phyloP scores from a whole-genome alignment of 2,329 filamentous ascomycete species.

The Chrysoporthe cubensis region DNA sequence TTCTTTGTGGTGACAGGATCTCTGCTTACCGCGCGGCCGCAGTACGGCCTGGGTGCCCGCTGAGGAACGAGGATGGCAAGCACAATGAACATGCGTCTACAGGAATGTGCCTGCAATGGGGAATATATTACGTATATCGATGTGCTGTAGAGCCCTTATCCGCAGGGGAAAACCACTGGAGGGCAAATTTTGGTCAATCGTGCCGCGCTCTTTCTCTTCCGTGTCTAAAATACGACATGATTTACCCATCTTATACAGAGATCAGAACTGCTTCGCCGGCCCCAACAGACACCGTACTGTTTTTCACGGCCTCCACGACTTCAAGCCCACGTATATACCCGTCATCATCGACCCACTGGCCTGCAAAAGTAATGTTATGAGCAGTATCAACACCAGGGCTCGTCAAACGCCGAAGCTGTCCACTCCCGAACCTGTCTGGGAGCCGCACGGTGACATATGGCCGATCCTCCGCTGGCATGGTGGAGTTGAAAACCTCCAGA shows the following conservation, averaged over 20 bases:
- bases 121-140: neutral
- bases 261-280: conserved; percentile 6
- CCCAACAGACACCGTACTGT: neutral
- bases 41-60: no score
- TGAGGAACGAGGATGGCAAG: neutral
- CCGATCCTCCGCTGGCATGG: neutral
- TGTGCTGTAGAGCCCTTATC: neutral
- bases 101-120: neutral
- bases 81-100: neutral
- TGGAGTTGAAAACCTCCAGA: conserved; percentile 17
- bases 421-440: neutral
- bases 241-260: neutral
- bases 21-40: no score
- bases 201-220: neutral
- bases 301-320: neutral
- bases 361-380: conserved; percentile 17
- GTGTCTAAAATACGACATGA: neutral
- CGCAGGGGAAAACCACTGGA: neutral
- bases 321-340: neutral
- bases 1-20: no score
- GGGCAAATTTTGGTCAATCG: no score
- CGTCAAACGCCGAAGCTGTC: conserved; percentile 7
- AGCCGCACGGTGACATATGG: neutral
- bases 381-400: conserved; percentile 15
- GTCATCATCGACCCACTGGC: conserved; percentile 14